Conservation (phyloP, 805 yeast genomes). For the Candida ipomoeae region DNA sequence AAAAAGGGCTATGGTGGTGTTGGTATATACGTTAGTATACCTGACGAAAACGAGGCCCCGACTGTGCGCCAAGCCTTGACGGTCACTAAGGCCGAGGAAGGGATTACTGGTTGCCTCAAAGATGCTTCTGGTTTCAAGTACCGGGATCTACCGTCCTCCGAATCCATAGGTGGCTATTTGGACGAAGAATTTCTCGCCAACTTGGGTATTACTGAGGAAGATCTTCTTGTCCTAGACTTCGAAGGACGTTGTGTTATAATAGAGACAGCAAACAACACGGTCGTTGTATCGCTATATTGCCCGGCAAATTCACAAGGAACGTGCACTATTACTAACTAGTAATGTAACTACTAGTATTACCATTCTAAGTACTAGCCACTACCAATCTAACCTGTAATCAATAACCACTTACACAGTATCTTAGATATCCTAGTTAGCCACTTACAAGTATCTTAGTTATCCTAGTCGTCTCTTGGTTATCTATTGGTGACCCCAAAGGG, state of each 20-base stretch:
- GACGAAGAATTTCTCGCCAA: conserved; percentile 30
- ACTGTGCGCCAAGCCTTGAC: conserved; percentile 34
- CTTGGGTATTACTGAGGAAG: conserved; percentile 17
- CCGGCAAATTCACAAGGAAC: conserved; percentile 84
- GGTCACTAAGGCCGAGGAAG: conserved; percentile 82
- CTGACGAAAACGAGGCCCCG: conserved; percentile 41
- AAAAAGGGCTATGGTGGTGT: conserved; percentile 93
- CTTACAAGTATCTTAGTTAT: too few relatives aligned
- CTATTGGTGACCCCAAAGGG: too few relatives aligned
- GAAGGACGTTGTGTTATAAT: conserved; percentile 81
- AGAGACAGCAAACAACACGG: conserved; percentile 62
- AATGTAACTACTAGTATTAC: too few relatives aligned
- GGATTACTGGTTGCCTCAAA: conserved; percentile 66
- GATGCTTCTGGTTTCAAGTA: conserved; percentile 7
- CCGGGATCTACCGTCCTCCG: conserved; percentile 9
- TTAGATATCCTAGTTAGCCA: too few relatives aligned
- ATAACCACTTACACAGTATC: too few relatives aligned
- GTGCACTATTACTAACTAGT: too few relatives aligned
- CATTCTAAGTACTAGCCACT: too few relatives aligned
- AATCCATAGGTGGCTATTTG: conserved; percentile 72
- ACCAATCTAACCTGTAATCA: too few relatives aligned
- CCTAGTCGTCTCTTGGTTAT: too few relatives aligned
- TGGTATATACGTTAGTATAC: conserved; percentile 67
- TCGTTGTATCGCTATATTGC: conserved; percentile 70
- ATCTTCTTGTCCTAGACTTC: conserved; percentile 45